These are phyloP conservation scores for Stromatinia cepivora DNA, from an alignment of 2,329 filamentous ascomycete species.

Conservation along the genomic window DNA sequence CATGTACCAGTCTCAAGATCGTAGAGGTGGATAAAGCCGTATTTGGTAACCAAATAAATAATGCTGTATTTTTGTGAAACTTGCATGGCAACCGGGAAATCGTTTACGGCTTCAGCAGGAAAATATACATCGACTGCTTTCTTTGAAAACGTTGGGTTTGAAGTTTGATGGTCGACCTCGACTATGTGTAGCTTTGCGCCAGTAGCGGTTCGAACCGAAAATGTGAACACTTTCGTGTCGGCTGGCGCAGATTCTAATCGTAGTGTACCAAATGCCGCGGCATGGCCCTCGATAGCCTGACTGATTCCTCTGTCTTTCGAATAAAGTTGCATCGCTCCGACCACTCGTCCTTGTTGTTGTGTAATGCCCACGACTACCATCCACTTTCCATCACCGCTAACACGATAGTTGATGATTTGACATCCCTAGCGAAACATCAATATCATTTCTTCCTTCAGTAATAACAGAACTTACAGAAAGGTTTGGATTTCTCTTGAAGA, in stretches of 20 bases:
- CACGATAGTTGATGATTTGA: constrained; percentile 99
- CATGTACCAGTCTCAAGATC: constrained; percentile 93
- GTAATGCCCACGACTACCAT: constrained; percentile 97
- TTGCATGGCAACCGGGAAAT: constrained; percentile 98
- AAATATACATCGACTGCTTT: constrained; percentile 98
- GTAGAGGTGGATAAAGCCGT: constrained; percentile 98
- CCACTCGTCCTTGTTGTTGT: constrained; percentile 87
- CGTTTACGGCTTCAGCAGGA: constrained; percentile 89
- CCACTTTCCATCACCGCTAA: constrained; percentile 95
- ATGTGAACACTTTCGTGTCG: constrained; percentile 95
- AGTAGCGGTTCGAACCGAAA: constrained; percentile 84
- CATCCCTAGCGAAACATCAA: constrained; percentile 62
- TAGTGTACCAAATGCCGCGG: constrained; percentile 88
- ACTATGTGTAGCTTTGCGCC: constrained; percentile 97
- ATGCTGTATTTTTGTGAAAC: constrained; percentile 95
- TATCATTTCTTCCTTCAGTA: background rate
- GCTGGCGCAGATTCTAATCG: constrained; percentile 84
- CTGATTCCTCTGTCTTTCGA: constrained; percentile 95
- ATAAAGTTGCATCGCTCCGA: constrained; percentile 95
- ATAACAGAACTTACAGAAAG: constrained; percentile 64
- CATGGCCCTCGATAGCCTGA: constrained; percentile 96
- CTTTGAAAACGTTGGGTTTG: constrained; percentile 88
- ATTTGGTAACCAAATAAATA: constrained; percentile 97
- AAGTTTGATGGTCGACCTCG: constrained; percentile 89
- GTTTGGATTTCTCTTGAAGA: constrained; percentile 93